Evolutionary conservation across 2,329 filamentous ascomycete genomes (phyloP).

Genomic region (Phialophora tarda): DNA sequence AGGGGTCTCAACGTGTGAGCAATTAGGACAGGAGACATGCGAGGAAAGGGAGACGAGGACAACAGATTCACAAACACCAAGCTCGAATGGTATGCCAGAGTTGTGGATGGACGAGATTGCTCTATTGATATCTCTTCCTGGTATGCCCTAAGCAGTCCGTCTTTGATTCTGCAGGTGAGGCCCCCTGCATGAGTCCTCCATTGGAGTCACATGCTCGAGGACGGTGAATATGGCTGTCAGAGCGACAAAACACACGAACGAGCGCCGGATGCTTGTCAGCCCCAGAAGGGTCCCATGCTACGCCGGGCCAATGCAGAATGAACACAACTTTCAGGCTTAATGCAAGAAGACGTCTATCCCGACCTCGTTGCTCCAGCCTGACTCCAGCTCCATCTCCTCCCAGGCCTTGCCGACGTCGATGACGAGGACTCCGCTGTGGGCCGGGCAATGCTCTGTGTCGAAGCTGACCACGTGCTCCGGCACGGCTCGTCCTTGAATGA

Average conservation of each 20-base stretch:
- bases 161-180: neutral
- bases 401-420: slow-evolving; percentile 80
- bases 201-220: neutral
- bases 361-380: slow-evolving; percentile 81
- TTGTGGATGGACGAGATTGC: neutral
- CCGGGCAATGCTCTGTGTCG: slow-evolving; percentile 22
- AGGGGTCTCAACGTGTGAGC: no score
- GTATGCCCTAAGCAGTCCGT: neutral
- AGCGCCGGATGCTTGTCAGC: neutral
- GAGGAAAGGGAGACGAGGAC: neutral
- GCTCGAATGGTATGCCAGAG: neutral
- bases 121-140: neutral
- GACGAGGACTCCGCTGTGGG: slow-evolving; percentile 63
- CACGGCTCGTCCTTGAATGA: slow-evolving; percentile 73
- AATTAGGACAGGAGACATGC: neutral
- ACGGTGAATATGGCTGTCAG: neutral
- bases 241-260: no score
- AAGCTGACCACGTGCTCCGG: slow-evolving; percentile 69
- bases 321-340: slow-evolving; percentile 2
- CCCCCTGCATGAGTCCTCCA: no score
- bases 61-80: neutral
- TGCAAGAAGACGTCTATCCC: slow-evolving; percentile 65
- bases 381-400: slow-evolving; percentile 71
- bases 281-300: neutral
- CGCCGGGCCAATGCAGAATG: neutral